phyloP scores from a whole-genome alignment of 2,329 filamentous ascomycete species.

The Colletotrichum sp. region DNA sequence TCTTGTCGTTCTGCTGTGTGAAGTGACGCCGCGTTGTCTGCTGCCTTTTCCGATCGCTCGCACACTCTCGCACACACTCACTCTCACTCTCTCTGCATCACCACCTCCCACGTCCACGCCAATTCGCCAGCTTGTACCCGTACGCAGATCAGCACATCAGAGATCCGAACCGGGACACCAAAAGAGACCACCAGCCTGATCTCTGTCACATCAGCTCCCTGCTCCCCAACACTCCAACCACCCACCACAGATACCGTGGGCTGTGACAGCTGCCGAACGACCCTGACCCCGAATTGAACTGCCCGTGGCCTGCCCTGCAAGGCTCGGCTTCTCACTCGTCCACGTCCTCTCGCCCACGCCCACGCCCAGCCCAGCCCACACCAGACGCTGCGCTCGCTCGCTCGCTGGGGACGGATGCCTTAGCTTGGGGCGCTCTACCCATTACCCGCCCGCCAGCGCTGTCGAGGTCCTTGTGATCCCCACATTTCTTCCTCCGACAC shows the following conservation, averaged over 20 bases:
- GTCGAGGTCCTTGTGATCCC: constrained; percentile 15
- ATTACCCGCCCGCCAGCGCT: constrained; percentile 18
- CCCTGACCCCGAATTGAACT: not conserved
- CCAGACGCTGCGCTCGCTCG: not conserved
- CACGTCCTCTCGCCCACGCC: not conserved
- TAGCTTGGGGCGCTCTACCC: constrained; percentile 6
- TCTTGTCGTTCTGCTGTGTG: not conserved
- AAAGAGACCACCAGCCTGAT: not conserved
- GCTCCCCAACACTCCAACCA: not conserved
- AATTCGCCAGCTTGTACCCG: not conserved
- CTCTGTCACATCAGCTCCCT: not conserved
- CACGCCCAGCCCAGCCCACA: not conserved
- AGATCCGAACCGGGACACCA: not conserved
- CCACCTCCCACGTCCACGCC: not conserved
- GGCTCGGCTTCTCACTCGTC: constrained; percentile 13
- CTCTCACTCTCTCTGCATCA: not conserved
- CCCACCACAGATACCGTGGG: not conserved
- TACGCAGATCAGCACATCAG: not conserved
- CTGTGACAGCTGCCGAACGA: constrained; percentile 5
- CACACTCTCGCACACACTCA: not conserved
- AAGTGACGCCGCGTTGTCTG: not conserved
- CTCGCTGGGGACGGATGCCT: constrained; percentile 6
- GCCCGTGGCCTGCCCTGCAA: not conserved
- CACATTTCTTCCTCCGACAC: constrained; percentile 23
- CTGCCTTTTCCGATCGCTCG: not conserved